Base-by-base conservation (phyloP, 2,329 filamentous ascomycete species). In the Chrysoporthe austroafricana region DNA sequence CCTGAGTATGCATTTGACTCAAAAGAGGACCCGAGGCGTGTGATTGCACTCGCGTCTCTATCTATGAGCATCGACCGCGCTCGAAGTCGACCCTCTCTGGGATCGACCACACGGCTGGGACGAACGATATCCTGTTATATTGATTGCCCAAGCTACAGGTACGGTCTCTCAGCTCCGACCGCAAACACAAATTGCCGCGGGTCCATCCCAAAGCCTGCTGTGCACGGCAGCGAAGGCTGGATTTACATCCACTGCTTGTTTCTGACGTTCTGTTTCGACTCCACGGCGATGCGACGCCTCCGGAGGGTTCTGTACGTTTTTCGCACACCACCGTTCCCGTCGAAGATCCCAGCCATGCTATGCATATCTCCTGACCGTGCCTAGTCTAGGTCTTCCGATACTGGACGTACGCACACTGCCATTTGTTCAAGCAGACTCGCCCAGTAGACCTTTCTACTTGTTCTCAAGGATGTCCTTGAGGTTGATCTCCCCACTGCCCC, bases 401-500 rank as follows among this genome's bases (percentile, higher is more conserved):
- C 34, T 16, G 11, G 13, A 7, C 3, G 52, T 14, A 50, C 32
- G n/a, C 36, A 34, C 32, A 13, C 32, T 11, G 16, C 36, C 52
- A 36, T 39, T 4, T 36, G 32, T 57, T 9, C 52, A n/a, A 39
- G 52, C 52, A 36, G 18, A 46, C 9, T 8, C 42, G 16, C 39
- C 21, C 18, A n/a, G 16, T 21, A 32, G 14, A 4, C 32, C 4
- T 32, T 13, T 7, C 63, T 77, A 83, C 67, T 84, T 83, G 59
- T 78, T 78, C 74, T 87, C 83, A 54, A 88, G 73, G 21, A 97
- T 83, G 77, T 98, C 94, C 78, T 96, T 97, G 70, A 99, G 85
- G 78, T 92, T 97, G 54, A 97, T 82, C 76, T 97, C 85, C 11
- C 93, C 96, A 71, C 91, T 97, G 0, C 96, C 96, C 72, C 96